Evolutionary conservation across 1,139 yeast genomes (phyloP).

Genomic region (Suhomyces choctaworum): DNA sequence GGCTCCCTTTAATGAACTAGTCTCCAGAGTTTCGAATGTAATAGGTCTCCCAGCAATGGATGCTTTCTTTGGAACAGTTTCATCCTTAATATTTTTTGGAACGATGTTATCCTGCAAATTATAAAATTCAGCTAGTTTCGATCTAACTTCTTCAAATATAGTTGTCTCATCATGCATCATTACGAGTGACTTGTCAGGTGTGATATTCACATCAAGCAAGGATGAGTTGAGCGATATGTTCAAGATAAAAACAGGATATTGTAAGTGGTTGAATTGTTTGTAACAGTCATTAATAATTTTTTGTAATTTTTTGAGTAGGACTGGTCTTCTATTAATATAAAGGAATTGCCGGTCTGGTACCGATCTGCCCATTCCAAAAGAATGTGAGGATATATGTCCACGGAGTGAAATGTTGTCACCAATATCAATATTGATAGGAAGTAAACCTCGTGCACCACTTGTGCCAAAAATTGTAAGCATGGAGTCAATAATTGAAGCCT

Average conservation of each 20-base stretch:
- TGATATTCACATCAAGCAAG: conserved; percentile 75
- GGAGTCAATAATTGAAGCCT: conserved; percentile 44
- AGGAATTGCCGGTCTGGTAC: conserved; percentile 73
- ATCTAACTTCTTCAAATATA: conserved; percentile 53
- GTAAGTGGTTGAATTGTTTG: conserved; percentile 67
- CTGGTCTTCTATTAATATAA: conserved; percentile 77
- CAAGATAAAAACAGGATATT: conserved; percentile 70
- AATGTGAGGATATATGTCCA: conserved; percentile 73
- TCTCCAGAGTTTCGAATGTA: too few relatives aligned
- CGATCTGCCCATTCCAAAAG: conserved; percentile 69
- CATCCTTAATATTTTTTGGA: conserved; percentile 27
- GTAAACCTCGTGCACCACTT: conserved; percentile 57
- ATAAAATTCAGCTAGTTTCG: conserved; percentile 42
- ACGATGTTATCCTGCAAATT: conserved; percentile 46
- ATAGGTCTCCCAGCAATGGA: too few relatives aligned
- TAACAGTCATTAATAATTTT: conserved; percentile 74
- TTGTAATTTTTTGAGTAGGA: conserved; percentile 53
- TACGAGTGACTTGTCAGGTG: conserved; percentile 84
- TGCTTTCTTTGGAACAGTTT: too few relatives aligned
- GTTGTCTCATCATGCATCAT: conserved; percentile 64
- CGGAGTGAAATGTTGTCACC: conserved; percentile 29
- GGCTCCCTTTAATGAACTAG: too few relatives aligned
- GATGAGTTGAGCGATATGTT: conserved; percentile 55
- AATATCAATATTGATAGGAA: conserved; percentile 40
- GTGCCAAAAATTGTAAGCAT: conserved; percentile 72